These are phyloP conservation scores for Fusarium staphyleae DNA, from an alignment of 2,329 filamentous ascomycete genomes.

Conservation along the genomic window DNA sequence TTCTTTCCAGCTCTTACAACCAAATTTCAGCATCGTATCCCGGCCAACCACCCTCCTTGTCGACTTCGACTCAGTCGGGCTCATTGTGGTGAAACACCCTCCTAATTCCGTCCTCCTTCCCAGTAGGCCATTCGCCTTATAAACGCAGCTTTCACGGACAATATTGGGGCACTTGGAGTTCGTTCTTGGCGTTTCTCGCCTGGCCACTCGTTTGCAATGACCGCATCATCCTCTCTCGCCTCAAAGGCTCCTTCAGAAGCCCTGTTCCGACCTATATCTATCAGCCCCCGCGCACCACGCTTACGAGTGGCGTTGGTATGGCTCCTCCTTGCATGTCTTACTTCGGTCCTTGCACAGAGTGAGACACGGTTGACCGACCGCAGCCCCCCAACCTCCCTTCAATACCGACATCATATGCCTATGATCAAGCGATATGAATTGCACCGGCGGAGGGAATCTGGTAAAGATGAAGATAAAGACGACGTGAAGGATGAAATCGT, in stretches of 20 bases:
- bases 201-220: slow-evolving; percentile 34
- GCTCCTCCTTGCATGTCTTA: slow-evolving; percentile 37
- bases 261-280: slow-evolving; percentile 1
- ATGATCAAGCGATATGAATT: slow-evolving; percentile 16
- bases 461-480: slow-evolving; percentile 24
- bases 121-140: slow-evolving; percentile 14
- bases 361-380: slow-evolving; percentile 17
- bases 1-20: not conserved
- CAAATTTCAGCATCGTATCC: slow-evolving; percentile 16
- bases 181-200: slow-evolving; percentile 19
- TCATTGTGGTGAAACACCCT: slow-evolving; percentile 40
- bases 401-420: slow-evolving; percentile 10
- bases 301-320: slow-evolving; percentile 22
- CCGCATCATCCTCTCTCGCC: slow-evolving; percentile 12
- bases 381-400: slow-evolving; percentile 19
- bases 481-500: slow-evolving; percentile 18
- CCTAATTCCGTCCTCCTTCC: slow-evolving; percentile 30
- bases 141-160: slow-evolving; percentile 5
- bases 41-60: slow-evolving; percentile 20
- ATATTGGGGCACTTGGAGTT: not conserved
- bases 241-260: slow-evolving; percentile 2
- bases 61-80: slow-evolving; percentile 18
- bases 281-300: slow-evolving; percentile 14
- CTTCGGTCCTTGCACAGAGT: slow-evolving; percentile 27
- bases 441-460: slow-evolving; percentile 23